A percentile compares a stretch with the other conserved stretches of the same genome.
Conservation (phyloP, 177 flowering plant species). For the Vitis hybrid region DNA sequence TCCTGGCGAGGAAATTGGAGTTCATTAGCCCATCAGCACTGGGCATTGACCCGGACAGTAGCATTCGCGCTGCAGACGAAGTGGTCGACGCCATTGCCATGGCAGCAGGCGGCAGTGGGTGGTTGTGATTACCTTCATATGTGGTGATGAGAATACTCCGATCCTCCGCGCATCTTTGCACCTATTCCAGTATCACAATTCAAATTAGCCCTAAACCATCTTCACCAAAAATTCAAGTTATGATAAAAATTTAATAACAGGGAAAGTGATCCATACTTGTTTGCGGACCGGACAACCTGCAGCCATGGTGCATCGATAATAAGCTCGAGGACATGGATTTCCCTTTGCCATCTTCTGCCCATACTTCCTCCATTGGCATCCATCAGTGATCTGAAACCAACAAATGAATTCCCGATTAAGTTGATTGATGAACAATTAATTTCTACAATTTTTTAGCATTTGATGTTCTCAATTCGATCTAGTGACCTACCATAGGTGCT, state of each 20-base stretch:
- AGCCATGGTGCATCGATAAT: slow-evolving; percentile 89
- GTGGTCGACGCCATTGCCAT: slow-evolving; percentile 82
- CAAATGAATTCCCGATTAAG: neutral
- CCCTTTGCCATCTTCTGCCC: slow-evolving; percentile 93
- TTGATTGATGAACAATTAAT: neutral
- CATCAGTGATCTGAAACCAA: slow-evolving; percentile 64
- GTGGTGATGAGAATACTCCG: slow-evolving; percentile 69
- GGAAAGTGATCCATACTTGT: slow-evolving; percentile 42
- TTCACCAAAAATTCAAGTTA: neutral
- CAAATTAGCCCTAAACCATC: neutral
- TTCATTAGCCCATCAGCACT: slow-evolving; percentile 50
- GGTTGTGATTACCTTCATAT: slow-evolving; percentile 92
- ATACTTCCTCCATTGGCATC: slow-evolving; percentile 91
- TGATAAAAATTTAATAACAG: neutral
- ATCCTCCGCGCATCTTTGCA: slow-evolving; percentile 94
- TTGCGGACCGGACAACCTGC: slow-evolving; percentile 81
- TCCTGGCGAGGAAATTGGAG: slow-evolving; percentile 47
- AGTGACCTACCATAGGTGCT: slow-evolving; percentile 56
- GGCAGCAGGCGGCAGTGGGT: slow-evolving; percentile 84
- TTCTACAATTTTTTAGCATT: no score
- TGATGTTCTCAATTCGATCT: no score
- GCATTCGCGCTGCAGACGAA: slow-evolving; percentile 77
- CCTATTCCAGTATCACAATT: slow-evolving; percentile 37
- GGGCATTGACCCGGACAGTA: slow-evolving; percentile 75
- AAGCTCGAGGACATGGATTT: slow-evolving; percentile 89